Conservation (phyloP, 805 yeast genomes). For the Hyphopichia homilentoma region DNA sequence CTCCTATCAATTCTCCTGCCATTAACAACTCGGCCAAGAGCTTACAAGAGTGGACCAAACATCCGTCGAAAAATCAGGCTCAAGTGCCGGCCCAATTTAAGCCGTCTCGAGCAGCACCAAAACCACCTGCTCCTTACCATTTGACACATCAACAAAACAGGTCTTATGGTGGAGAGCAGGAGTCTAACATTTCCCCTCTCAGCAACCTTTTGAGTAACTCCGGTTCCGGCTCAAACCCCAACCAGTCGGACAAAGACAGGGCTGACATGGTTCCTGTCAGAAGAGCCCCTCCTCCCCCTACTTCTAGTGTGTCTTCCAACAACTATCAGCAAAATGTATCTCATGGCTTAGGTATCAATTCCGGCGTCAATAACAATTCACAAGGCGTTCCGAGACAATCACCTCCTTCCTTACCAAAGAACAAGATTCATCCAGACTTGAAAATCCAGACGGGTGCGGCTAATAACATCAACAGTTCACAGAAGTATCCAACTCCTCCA, state of each 20-base stretch:
- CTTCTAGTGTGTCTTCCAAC: too few species aligned
- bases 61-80: conserved; percentile 12
- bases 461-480: conserved; percentile 22
- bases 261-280: conserved; percentile 45
- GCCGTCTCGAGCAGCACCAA: conserved; percentile 41
- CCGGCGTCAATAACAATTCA: conserved; percentile 13
- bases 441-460: conserved; percentile 25
- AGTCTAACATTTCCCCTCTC: conserved; percentile 28
- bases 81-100: conserved; percentile 16
- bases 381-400: conserved; percentile 2
- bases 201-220: conserved; percentile 27
- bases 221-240: conserved; percentile 1
- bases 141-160: conserved; percentile 16
- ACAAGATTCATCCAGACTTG: conserved; percentile 27
- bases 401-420: conserved; percentile 7
- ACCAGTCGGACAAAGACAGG: conserved; percentile 7
- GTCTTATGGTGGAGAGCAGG: conserved; percentile 1
- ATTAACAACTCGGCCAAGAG: conserved; percentile 15
- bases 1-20: conserved; percentile 25
- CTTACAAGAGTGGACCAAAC: conserved; percentile 42
- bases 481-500: conserved; percentile 20
- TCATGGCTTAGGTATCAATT: conserved; percentile 22
- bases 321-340: conserved; percentile 7
- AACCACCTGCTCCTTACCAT: conserved; percentile 42
- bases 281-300: conserved; percentile 58